A percentile compares a stretch with the other conserved stretches of the same genome.
Evolutionary conservation across 208 protist species (phyloP).

Genomic region (Acanthamoeba lenticulata): DNA sequence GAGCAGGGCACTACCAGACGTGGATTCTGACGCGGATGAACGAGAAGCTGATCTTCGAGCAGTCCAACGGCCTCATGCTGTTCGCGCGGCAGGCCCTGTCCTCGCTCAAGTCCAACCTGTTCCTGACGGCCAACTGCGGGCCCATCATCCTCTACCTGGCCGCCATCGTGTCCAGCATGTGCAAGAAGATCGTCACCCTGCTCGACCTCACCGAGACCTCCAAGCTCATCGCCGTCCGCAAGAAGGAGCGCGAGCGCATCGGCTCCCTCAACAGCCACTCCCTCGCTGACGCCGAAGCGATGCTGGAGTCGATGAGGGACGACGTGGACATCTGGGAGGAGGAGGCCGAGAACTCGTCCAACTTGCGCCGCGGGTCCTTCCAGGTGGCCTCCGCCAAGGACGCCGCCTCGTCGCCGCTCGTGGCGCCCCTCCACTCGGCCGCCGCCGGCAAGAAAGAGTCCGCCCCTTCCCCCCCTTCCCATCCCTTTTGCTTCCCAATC

Average conservation of each 20-base stretch:
- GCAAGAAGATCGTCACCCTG: slow-evolving; percentile 12
- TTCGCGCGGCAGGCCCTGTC: neutral
- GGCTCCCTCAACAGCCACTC: neutral
- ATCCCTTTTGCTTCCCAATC: neutral
- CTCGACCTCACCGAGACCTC: slow-evolving; percentile 38
- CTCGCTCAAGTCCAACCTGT: slow-evolving; percentile 15
- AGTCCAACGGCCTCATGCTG: slow-evolving; percentile 27
- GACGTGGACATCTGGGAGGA: slow-evolving; percentile 66
- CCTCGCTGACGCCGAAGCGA: neutral
- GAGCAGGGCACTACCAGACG: slow-evolving; percentile 35
- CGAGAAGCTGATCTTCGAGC: slow-evolving; percentile 60
- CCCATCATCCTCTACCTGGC: slow-evolving; percentile 43
- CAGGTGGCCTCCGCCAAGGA: neutral
- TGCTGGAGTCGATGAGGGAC: slow-evolving; percentile 45
- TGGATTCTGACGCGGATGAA: slow-evolving; percentile 39
- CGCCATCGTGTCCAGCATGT: slow-evolving; percentile 4
- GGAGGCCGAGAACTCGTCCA: slow-evolving; percentile 50
- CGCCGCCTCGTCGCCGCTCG: neutral
- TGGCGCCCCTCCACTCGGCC: neutral
- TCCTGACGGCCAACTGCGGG: neutral
- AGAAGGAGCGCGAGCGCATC: neutral
- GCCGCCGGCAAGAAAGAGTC: slow-evolving; percentile 10
- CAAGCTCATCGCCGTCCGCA: neutral
- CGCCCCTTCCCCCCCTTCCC: neutral
- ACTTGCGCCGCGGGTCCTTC: slow-evolving; percentile 2